phyloP scores from a whole-genome alignment of 2,329 filamentous ascomycete species.

The Thielaviopsis euricoi region DNA sequence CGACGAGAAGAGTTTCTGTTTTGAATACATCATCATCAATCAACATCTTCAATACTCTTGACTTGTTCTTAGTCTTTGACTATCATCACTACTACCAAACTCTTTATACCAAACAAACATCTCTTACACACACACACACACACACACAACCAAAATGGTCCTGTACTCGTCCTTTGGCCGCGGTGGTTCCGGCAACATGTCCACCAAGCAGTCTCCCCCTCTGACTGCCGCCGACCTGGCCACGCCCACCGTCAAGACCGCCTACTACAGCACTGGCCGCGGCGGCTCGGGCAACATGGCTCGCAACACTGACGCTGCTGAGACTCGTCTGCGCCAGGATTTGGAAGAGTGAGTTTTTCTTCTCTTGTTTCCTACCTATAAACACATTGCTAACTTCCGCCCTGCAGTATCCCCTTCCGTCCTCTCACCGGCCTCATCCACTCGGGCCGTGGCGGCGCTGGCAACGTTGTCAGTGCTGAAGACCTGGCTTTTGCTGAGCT shows the following conservation, averaged over 20 bases:
- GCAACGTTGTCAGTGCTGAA: constrained; percentile 43
- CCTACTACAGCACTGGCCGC: constrained; percentile 78
- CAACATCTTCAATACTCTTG: neutral
- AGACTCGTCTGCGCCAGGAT: constrained; percentile 69
- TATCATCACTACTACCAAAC: neutral
- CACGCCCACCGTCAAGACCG: constrained; percentile 68
- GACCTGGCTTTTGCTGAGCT: constrained; percentile 19
- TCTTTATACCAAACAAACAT: neutral
- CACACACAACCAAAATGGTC: constrained; percentile 4
- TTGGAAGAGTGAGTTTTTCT: constrained; percentile 46
- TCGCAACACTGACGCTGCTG: constrained; percentile 48
- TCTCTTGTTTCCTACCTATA: neutral
- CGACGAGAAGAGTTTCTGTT: neutral
- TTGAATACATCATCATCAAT: neutral
- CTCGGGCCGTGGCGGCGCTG: constrained; percentile 58
- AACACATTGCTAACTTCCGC: constrained; percentile 10
- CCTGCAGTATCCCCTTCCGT: constrained; percentile 33
- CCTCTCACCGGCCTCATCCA: constrained; percentile 43
- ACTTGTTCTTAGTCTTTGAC: neutral
- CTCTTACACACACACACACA: neutral
- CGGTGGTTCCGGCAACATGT: constrained; percentile 64
- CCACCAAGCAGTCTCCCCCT: constrained; percentile 32
- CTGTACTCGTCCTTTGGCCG: constrained; percentile 49
- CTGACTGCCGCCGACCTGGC: constrained; percentile 48
- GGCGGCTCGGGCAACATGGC: constrained; percentile 85